Evolutionary conservation across 257 asterid genomes (phyloP).

Genomic region (Agastache rugosa): DNA sequence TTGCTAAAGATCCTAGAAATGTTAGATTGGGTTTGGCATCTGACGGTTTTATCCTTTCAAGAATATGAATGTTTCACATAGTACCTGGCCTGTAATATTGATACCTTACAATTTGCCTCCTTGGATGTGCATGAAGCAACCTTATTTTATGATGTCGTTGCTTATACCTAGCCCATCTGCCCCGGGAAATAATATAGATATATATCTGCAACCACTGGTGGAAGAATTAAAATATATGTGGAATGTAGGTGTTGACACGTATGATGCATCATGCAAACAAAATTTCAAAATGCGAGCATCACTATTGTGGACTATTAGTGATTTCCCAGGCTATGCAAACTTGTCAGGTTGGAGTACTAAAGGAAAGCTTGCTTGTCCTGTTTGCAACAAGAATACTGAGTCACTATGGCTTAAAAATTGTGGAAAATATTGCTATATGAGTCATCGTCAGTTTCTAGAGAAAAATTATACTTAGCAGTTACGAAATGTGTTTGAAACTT

Average conservation of each 20-base stretch:
- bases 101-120: conserved; percentile 29
- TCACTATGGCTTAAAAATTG: not conserved
- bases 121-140: conserved; percentile 27
- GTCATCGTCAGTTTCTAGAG: not conserved
- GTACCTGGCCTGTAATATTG: conserved; percentile 31
- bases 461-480: not conserved
- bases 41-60: conserved; percentile 32
- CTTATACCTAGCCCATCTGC: not conserved
- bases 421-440: not conserved
- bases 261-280: not conserved
- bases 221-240: conserved; percentile 1
- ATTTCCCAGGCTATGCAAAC: not conserved
- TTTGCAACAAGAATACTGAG: not conserved
- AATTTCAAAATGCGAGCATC: not conserved
- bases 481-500: too few species aligned
- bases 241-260: not conserved
- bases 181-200: not conserved
- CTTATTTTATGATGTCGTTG: conserved; percentile 3
- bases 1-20: conserved; percentile 30
- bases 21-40: conserved; percentile 32
- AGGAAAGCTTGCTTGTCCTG: not conserved
- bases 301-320: not conserved
- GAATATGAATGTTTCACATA: conserved; percentile 20
- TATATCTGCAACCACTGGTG: not conserved
- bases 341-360: not conserved